Conservation (phyloP, 345 rosid species). For the Gossypium rotundifolium region DNA sequence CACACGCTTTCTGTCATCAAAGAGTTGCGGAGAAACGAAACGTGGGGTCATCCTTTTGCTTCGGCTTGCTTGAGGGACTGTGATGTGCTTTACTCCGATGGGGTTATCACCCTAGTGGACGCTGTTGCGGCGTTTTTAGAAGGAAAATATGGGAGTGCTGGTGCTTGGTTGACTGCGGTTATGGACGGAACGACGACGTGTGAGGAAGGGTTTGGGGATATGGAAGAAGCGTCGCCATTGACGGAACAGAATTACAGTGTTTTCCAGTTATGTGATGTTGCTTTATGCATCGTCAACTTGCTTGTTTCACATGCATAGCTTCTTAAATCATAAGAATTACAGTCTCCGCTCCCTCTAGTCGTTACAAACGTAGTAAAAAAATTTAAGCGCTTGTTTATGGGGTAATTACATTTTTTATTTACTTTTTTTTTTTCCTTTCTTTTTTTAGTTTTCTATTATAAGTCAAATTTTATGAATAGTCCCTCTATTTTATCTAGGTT, state of each 20-base stretch:
- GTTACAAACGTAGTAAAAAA: too few relatives aligned
- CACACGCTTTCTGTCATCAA: slow-evolving; percentile 34
- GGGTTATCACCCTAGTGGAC: slow-evolving; percentile 31
- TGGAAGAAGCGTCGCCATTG: slow-evolving; percentile 38
- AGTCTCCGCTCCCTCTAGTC: too few relatives aligned
- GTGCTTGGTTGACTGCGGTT: slow-evolving; percentile 38
- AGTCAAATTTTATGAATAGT: too few relatives aligned
- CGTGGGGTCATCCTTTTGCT: slow-evolving; percentile 23
- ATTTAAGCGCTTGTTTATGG: too few relatives aligned
- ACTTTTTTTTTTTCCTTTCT: too few relatives aligned
- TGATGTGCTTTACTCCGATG: slow-evolving; percentile 35
- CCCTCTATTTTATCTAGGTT: too few relatives aligned
- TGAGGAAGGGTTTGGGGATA: slow-evolving; percentile 47
- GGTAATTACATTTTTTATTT: too few relatives aligned
- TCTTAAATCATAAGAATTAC: too few relatives aligned
- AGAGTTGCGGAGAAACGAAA: slow-evolving; percentile 22
- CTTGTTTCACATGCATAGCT: background rate
- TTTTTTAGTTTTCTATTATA: too few relatives aligned
- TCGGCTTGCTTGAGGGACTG: slow-evolving; percentile 43
- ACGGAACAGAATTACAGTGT: slow-evolving; percentile 35
- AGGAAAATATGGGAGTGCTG: slow-evolving; percentile 28
- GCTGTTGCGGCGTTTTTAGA: slow-evolving; percentile 36
- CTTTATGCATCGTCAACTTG: slow-evolving; percentile 41
- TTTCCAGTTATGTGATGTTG: slow-evolving; percentile 46
- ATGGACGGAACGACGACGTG: slow-evolving; percentile 46